Percentiles rank a stretch among this genome's conserved stretches.
phyloP scores from a whole-genome alignment of 768 basidiomycete species.

The Auricularia sp. region DNA sequence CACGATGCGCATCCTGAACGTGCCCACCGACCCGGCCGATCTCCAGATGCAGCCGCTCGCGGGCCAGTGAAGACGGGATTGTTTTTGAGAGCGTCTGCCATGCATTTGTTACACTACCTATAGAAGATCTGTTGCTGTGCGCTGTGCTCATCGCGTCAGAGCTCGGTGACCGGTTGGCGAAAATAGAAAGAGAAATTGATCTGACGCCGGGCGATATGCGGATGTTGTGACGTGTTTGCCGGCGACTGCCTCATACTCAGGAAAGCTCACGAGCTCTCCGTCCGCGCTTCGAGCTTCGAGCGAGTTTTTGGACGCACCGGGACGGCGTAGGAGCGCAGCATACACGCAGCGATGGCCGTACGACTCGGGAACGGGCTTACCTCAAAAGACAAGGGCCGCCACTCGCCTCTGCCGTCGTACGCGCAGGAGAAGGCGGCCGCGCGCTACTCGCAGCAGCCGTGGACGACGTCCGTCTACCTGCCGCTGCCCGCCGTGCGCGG shows the following conservation, averaged over 20 bases:
- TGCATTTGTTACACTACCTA: not conserved
- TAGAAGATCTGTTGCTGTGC: not conserved
- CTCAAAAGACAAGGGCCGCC: slow-evolving; percentile 27
- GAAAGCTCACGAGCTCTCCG: too few relatives aligned
- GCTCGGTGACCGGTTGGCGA: too few relatives aligned
- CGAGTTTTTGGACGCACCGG: not conserved
- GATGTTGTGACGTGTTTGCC: too few relatives aligned
- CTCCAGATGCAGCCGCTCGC: slow-evolving; percentile 59
- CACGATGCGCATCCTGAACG: slow-evolving; percentile 73
- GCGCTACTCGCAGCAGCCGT: slow-evolving; percentile 27
- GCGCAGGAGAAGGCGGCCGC: slow-evolving; percentile 48
- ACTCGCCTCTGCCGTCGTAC: slow-evolving; percentile 33
- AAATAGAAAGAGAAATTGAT: too few relatives aligned
- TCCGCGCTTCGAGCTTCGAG: not conserved
- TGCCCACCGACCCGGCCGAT: slow-evolving; percentile 74
- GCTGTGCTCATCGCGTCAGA: too few relatives aligned
- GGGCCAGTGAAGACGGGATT: slow-evolving; percentile 6
- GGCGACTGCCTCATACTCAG: too few relatives aligned
- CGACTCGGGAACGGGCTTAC: slow-evolving; percentile 33
- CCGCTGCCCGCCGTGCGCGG: slow-evolving; percentile 49
- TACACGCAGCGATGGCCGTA: not conserved
- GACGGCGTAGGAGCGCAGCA: not conserved
- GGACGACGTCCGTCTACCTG: slow-evolving; percentile 50
- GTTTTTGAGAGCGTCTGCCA: not conserved
- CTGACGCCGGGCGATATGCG: too few relatives aligned